Percentiles rank a stretch among this genome's conserved stretches.
Evolutionary conservation across 495 filamentous ascomycete genomes (phyloP).

Genomic region (Elasticomyces elasticus): DNA sequence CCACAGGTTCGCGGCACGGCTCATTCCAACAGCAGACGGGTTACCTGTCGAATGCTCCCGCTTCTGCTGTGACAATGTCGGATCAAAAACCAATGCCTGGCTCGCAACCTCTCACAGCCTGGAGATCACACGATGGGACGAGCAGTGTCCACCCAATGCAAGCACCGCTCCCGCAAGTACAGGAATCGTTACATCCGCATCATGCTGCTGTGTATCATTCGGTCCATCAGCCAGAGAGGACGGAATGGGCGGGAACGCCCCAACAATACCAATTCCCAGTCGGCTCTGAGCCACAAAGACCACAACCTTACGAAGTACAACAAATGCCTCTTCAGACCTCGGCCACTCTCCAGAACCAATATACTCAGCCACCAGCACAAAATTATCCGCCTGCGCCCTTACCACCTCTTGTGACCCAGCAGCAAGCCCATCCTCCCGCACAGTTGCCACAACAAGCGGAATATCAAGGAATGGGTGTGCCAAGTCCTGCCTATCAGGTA

Average conservation of each 20-base stretch:
- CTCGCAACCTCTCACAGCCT: conserved; percentile 5
- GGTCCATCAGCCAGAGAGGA: background rate
- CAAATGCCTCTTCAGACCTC: background rate
- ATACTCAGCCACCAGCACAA: background rate
- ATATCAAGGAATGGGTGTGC: conserved; percentile 10
- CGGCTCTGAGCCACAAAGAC: background rate
- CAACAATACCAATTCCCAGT: background rate
- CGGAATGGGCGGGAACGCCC: background rate
- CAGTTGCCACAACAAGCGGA: conserved; percentile 6
- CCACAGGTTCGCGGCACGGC: conserved; percentile 12
- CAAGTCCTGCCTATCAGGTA: conserved; percentile 6
- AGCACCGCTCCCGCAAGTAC: background rate
- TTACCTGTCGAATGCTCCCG: background rate
- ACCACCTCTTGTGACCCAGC: conserved; percentile 1
- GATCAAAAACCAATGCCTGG: background rate
- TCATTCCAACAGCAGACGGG: conserved; percentile 13
- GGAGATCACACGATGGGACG: conserved; percentile 16
- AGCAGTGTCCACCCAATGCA: conserved; percentile 1
- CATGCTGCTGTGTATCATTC: background rate
- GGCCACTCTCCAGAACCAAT: background rate
- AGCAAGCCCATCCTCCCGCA: background rate
- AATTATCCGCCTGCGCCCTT: background rate
- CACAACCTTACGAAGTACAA: conserved; percentile 1
- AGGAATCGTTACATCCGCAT: background rate
- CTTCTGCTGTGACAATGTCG: background rate